Percentiles rank a stretch among this genome's conserved stretches.
These are phyloP conservation scores for Verticillium nonalfalfae DNA, from an alignment of 2,329 filamentous ascomycete genomes.

Conservation along the genomic window DNA sequence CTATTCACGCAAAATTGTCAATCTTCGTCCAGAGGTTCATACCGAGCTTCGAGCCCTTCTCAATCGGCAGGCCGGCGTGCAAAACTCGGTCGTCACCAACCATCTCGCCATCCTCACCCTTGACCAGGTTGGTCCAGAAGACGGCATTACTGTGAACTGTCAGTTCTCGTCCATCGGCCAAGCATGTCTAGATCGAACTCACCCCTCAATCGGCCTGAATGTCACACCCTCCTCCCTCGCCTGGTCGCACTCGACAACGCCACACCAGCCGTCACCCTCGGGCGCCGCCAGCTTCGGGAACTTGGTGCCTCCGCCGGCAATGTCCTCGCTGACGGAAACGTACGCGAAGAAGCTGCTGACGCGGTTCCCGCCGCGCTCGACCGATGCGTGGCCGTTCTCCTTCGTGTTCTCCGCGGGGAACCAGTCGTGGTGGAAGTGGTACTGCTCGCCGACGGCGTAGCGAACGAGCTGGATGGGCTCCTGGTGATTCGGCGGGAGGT, in stretches of 20 bases:
- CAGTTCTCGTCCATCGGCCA: slow-evolving; percentile 1
- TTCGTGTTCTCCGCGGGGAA: slow-evolving; percentile 23
- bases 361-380: slow-evolving; percentile 27
- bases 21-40: slow-evolving; percentile 35
- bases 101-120: slow-evolving; percentile 15
- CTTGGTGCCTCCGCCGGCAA: slow-evolving; percentile 32
- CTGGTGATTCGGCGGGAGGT: slow-evolving; percentile 22
- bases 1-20: not conserved
- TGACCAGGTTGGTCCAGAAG: slow-evolving; percentile 31
- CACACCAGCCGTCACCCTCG: slow-evolving; percentile 27
- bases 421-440: slow-evolving; percentile 36
- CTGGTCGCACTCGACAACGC: slow-evolving; percentile 31
- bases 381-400: slow-evolving; percentile 13
- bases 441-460: slow-evolving; percentile 28
- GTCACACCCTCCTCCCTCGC: slow-evolving; percentile 31
- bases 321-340: slow-evolving; percentile 24
- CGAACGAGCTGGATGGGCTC: slow-evolving; percentile 32
- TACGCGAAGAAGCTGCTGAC: slow-evolving; percentile 33
- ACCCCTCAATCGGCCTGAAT: slow-evolving; percentile 24
- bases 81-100: slow-evolving; percentile 28
- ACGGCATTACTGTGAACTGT: slow-evolving; percentile 23
- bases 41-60: slow-evolving; percentile 29
- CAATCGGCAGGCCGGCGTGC: slow-evolving; percentile 32
- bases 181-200: not conserved
- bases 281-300: slow-evolving; percentile 29